Conservation (phyloP, 176 grass and related monocot species). For the Oryza brachyantha region DNA sequence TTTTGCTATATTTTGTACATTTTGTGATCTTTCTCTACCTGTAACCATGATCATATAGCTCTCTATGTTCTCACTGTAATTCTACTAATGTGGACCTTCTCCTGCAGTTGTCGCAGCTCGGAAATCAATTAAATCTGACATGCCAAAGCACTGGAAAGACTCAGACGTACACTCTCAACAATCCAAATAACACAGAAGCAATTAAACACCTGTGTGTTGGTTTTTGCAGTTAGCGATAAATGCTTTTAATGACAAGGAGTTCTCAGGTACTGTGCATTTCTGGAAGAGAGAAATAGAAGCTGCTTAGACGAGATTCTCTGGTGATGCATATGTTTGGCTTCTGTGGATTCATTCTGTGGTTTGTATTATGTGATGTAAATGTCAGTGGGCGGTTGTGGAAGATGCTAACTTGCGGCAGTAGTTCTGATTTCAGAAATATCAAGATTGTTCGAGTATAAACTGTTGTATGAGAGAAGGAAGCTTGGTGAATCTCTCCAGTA, state of each 20-base stretch:
- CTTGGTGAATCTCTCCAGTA: not conserved
- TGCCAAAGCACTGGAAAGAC: slow-evolving; percentile 60
- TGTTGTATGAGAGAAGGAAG: not conserved
- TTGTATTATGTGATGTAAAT: slow-evolving; percentile 25
- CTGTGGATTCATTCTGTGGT: slow-evolving; percentile 1
- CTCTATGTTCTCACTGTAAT: not conserved
- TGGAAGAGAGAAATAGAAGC: slow-evolving; percentile 37
- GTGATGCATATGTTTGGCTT: slow-evolving; percentile 18
- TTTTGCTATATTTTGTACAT: not conserved
- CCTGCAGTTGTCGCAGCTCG: slow-evolving; percentile 52
- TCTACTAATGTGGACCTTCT: slow-evolving; percentile 24
- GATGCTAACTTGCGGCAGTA: slow-evolving; percentile 4
- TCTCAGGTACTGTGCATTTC: not conserved
- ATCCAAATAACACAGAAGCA: slow-evolving; percentile 43
- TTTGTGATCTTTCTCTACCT: not conserved
- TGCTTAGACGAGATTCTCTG: slow-evolving; percentile 8
- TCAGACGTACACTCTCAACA: slow-evolving; percentile 44
- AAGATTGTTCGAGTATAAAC: slow-evolving; percentile 7
- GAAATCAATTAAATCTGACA: slow-evolving; percentile 67
- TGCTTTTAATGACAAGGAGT: slow-evolving; percentile 28
- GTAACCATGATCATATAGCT: not conserved
- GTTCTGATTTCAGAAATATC: slow-evolving; percentile 5
- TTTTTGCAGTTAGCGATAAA: slow-evolving; percentile 64
- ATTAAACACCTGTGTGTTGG: slow-evolving; percentile 60
- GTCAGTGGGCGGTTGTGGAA: slow-evolving; percentile 10